A percentile compares a stretch with the other conserved stretches of the same genome.
Conservation (phyloP, 768 basidiomycete species). For the Serendipita indica region DNA sequence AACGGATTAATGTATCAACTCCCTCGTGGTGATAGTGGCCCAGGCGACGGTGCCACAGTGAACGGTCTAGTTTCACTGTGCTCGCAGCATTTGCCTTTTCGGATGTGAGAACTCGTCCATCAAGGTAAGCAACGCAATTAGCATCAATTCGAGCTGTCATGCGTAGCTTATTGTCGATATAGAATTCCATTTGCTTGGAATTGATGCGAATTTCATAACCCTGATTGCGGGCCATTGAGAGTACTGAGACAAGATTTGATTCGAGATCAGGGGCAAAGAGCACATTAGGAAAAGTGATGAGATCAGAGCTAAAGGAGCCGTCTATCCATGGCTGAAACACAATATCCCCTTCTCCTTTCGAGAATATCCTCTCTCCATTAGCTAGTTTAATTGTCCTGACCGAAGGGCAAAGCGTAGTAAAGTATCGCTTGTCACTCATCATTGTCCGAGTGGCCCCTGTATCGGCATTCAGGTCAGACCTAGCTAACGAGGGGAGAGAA, state of each 20-base stretch:
- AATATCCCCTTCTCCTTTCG: slow-evolving; percentile 1
- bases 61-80: slow-evolving; percentile 19
- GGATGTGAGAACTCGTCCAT: slow-evolving; percentile 14
- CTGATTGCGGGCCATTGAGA: background rate
- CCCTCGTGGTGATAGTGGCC: slow-evolving; percentile 20
- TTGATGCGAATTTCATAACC: background rate
- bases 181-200: background rate
- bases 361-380: background rate
- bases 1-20: slow-evolving; percentile 12
- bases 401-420: background rate
- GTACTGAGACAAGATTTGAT: slow-evolving; percentile 9
- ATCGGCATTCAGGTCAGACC: slow-evolving; percentile 9
- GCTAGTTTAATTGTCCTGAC: slow-evolving; percentile 1
- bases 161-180: background rate
- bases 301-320: background rate
- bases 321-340: slow-evolving; percentile 7
- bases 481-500: background rate
- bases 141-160: slow-evolving; percentile 19
- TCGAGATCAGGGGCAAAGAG: slow-evolving; percentile 8
- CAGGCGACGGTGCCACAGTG: slow-evolving; percentile 23
- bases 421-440: background rate
- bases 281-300: slow-evolving; percentile 10
- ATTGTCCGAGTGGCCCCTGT: slow-evolving; percentile 5
- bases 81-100: slow-evolving; percentile 11
- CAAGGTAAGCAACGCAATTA: slow-evolving; percentile 18